Evolutionary conservation across 1,139 yeast species (phyloP).

Genomic region (Saccharomycopsis hybrid): DNA sequence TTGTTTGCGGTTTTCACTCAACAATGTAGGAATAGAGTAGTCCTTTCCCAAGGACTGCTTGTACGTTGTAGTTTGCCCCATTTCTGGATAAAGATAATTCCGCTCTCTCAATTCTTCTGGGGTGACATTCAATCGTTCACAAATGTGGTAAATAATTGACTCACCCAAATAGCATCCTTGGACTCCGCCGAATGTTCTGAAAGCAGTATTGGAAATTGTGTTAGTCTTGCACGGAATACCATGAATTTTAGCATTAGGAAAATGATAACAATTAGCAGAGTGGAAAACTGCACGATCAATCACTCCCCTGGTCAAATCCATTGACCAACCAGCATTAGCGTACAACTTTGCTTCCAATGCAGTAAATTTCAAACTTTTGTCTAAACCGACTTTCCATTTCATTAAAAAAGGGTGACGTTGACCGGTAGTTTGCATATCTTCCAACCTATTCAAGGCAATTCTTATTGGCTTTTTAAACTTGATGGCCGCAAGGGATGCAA

Average conservation of each 20-base stretch:
- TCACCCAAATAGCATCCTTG: constrained; percentile 42
- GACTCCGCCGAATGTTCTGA: constrained; percentile 43
- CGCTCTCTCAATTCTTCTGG: constrained; percentile 33
- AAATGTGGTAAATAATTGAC: constrained; percentile 32
- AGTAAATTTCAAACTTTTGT: constrained; percentile 34
- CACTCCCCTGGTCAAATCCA: constrained; percentile 41
- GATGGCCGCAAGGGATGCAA: constrained; percentile 51
- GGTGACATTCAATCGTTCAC: constrained; percentile 34
- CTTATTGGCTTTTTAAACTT: constrained; percentile 37
- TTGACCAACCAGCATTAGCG: constrained; percentile 42
- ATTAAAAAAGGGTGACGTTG: constrained; percentile 40
- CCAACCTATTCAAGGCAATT: constrained; percentile 34
- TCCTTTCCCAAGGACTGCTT: constrained; percentile 37
- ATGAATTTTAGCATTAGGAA: constrained; percentile 34
- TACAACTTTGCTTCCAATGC: constrained; percentile 34
- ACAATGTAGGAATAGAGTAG: constrained; percentile 33
- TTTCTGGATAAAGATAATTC: constrained; percentile 32
- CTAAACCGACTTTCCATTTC: constrained; percentile 37
- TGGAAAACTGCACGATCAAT: constrained; percentile 40
- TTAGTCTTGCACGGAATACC: constrained; percentile 38
- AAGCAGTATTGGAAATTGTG: constrained; percentile 41
- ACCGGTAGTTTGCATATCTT: constrained; percentile 39
- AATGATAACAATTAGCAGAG: constrained; percentile 36
- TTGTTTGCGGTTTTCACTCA: constrained; percentile 31
- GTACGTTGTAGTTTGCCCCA: constrained; percentile 33